phyloP scores from a whole-genome alignment of 768 basidiomycete genomes.

The Boletus sp. region DNA sequence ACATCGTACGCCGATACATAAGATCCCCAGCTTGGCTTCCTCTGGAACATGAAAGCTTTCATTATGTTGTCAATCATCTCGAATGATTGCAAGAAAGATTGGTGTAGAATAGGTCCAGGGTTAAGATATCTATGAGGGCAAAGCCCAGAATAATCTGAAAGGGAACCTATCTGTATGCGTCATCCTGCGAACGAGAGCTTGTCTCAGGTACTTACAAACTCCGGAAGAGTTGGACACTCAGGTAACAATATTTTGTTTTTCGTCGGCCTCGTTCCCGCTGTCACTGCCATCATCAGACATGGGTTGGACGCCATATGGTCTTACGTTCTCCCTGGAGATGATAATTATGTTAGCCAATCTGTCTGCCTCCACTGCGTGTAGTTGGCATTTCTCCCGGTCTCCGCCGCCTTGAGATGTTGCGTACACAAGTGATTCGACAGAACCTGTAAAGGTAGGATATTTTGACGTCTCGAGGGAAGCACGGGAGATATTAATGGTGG shows the following conservation, averaged over 20 bases:
- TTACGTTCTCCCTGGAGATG: neutral
- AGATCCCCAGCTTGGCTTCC: slow-evolving; percentile 2
- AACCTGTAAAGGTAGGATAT: neutral
- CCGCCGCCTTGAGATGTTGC: neutral
- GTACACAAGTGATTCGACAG: neutral
- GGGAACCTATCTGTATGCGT: too few species aligned
- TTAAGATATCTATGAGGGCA: neutral
- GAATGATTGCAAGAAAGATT: too few species aligned
- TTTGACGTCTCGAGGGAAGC: too few species aligned
- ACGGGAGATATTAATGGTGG: too few species aligned
- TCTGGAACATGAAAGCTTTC: too few species aligned
- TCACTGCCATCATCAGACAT: neutral
- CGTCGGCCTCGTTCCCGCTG: neutral
- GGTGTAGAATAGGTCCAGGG: too few species aligned
- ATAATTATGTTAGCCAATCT: neutral
- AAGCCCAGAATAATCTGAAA: neutral
- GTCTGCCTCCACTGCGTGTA: neutral
- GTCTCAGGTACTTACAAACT: too few species aligned
- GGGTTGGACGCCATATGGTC: neutral
- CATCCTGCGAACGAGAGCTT: too few species aligned
- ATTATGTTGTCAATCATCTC: neutral
- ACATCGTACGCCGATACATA: neutral
- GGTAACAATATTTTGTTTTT: too few species aligned
- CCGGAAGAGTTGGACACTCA: neutral
- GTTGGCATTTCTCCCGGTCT: slow-evolving; percentile 1